A percentile compares a stretch with the other conserved stretches of the same genome.
Evolutionary conservation across 1,284 basidiomycete species (phyloP).

Genomic region (Boletus smithii): DNA sequence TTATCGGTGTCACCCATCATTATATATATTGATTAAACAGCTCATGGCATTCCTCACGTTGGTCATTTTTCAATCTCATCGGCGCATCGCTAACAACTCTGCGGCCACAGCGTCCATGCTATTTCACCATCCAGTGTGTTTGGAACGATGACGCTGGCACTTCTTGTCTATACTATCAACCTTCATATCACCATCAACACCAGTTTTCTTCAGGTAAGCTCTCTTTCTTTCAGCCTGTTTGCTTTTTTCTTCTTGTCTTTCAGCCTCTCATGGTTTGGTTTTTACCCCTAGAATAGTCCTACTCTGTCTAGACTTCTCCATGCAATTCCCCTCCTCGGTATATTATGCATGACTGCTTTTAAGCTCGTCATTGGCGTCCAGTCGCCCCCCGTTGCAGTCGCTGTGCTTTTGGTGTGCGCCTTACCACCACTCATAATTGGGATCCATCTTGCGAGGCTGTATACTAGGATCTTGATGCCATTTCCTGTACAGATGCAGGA

Average conservation of each 20-base stretch:
- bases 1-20: background rate
- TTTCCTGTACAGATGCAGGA: conserved; percentile 10
- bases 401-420: conserved; percentile 22
- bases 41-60: conserved; percentile 29
- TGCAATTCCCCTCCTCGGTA: conserved; percentile 27
- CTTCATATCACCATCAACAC: conserved; percentile 22
- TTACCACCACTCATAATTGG: conserved; percentile 19
- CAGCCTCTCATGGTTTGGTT: background rate
- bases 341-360: conserved; percentile 23
- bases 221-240: background rate
- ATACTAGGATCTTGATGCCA: conserved; percentile 1
- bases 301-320: conserved; percentile 25
- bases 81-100: background rate
- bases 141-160: conserved; percentile 22
- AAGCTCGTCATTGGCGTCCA: conserved; percentile 16
- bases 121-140: conserved; percentile 22
- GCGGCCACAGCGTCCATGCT: conserved; percentile 19
- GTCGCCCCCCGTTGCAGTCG: conserved; percentile 21
- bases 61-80: conserved; percentile 5
- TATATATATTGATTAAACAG: conserved; percentile 10
- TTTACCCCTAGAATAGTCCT: conserved; percentile 11
- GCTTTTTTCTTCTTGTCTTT: background rate
- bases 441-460: conserved; percentile 9
- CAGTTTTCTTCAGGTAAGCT: conserved; percentile 21
- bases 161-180: conserved; percentile 33